Base-by-base conservation (phyloP, 2,329 filamentous ascomycete genomes). In the Trichoderma sp. region DNA sequence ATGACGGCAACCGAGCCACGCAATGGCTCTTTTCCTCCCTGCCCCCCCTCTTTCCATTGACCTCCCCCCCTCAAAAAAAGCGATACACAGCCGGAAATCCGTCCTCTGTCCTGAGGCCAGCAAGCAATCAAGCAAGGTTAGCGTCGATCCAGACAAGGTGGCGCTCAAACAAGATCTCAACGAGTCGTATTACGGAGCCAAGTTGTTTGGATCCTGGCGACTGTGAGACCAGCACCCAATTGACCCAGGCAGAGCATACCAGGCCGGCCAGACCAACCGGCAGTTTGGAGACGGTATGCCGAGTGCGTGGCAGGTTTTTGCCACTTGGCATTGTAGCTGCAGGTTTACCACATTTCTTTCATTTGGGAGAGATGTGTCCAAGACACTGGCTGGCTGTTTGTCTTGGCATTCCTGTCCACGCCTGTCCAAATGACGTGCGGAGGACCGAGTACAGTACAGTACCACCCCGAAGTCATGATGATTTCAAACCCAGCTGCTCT, bases 121-220 rank as follows among this genome's bases (percentile, higher is more conserved):
- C 22, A 34, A 25, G n/a, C n/a, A 45, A 35, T 53, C 34, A 6
- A 63, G 59, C n/a, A 37, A 45, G 59, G 48, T 29, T 63, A 63
- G 59, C 59, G 59, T 53, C 59, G 59, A 63, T 63, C 45, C 59
- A 63, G 29, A 12, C 45, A 2, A 59, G 45, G 59, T 53, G 59
- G 59, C 45, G 59, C 42, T 63, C 32, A 32, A 63, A 27, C 59
- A 52, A 63, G 59, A 63, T 63, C 59, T 22, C 48, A 25, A 27
- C 29, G 34, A 53, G 59, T 34, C 27, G 32, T 37, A 57, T 35
- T 32, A 53, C 12, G 29, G 27, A 34, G n/a, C 59, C 42, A 52
- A 37, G 45, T 53, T 42, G 35, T 29, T 37, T 37, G 39, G n/a
- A 45, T 45, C 39, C 39, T n/a, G n/a, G n/a, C 39, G 39, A 45